Evolutionary conservation across 129 eudicot genomes (phyloP).

Genomic region (Arctium minus): DNA sequence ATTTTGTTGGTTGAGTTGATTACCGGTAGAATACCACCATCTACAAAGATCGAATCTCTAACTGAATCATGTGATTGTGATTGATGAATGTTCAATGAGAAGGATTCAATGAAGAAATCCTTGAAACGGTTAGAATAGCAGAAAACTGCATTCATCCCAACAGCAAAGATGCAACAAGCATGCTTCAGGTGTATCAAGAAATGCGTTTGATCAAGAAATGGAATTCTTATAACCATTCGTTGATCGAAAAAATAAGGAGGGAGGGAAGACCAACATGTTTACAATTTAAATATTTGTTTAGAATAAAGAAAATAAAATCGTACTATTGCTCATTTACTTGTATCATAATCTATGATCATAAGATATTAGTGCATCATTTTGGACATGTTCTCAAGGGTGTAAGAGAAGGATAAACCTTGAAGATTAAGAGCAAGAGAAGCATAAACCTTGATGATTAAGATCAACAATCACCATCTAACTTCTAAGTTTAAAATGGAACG

Average conservation of each 20-base stretch:
- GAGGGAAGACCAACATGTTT: neutral
- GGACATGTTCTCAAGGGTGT: no score
- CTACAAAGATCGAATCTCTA: neutral
- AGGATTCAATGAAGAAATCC: slow-evolving; percentile 6
- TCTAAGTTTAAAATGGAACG: no score
- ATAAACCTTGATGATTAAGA: no score
- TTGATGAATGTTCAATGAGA: neutral
- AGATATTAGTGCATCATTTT: no score
- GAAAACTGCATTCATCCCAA: slow-evolving; percentile 14
- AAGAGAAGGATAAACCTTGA: no score
- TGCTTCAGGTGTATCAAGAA: slow-evolving; percentile 25
- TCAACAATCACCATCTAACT: no score
- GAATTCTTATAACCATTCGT: neutral
- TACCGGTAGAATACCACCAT: slow-evolving; percentile 33
- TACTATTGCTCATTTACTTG: no score
- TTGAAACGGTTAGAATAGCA: slow-evolving; percentile 10
- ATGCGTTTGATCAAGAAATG: neutral
- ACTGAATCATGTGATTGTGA: neutral
- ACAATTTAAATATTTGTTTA: neutral
- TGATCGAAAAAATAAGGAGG: neutral
- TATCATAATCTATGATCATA: no score
- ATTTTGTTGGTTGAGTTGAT: slow-evolving; percentile 69
- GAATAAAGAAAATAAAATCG: no score
- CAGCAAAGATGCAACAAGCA: slow-evolving; percentile 3
- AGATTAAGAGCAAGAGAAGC: no score